Conservation (phyloP, 1,284 basidiomycete genomes). For the Tremellales sp. region DNA sequence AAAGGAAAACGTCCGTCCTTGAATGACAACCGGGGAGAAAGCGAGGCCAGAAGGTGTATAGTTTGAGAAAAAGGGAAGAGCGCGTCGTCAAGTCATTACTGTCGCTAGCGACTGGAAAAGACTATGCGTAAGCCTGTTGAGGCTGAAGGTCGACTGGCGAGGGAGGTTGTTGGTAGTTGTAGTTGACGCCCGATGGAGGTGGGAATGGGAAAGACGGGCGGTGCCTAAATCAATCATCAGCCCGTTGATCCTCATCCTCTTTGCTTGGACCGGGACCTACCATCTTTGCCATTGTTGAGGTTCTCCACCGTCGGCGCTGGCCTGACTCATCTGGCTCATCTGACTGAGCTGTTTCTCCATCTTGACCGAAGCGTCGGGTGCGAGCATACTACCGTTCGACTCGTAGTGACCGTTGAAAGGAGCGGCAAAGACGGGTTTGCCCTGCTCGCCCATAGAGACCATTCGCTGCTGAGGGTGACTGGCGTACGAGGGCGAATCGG, state of each 20-base stretch:
- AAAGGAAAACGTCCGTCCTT: too few relatives aligned
- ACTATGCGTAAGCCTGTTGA: background rate
- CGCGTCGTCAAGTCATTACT: too few relatives aligned
- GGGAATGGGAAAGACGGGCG: conserved; percentile 43
- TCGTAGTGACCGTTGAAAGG: conserved; percentile 20
- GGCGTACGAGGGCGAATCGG: conserved; percentile 6
- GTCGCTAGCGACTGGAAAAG: too few relatives aligned
- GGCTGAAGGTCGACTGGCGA: background rate
- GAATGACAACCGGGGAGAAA: too few relatives aligned
- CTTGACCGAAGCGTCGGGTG: conserved; percentile 11
- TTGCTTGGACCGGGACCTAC: conserved; percentile 21
- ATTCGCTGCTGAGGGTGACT: background rate
- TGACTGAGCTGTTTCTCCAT: conserved; percentile 27
- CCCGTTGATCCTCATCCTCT: background rate
- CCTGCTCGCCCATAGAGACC: conserved; percentile 17
- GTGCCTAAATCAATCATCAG: conserved; percentile 21
- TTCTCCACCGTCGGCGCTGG: conserved; percentile 8
- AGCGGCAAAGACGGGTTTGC: conserved; percentile 37
- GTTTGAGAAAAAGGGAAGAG: too few relatives aligned
- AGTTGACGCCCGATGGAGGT: conserved; percentile 23
- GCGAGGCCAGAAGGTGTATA: too few relatives aligned
- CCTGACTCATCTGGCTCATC: background rate
- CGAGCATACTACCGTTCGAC: conserved; percentile 18
- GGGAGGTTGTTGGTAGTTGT: conserved; percentile 18
- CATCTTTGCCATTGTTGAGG: conserved; percentile 33